Percentiles rank a stretch among this genome's conserved stretches.
These are phyloP conservation scores for Geotrichum candidum DNA, from an alignment of 1,139 yeast genomes.

Conservation along the genomic window DNA sequence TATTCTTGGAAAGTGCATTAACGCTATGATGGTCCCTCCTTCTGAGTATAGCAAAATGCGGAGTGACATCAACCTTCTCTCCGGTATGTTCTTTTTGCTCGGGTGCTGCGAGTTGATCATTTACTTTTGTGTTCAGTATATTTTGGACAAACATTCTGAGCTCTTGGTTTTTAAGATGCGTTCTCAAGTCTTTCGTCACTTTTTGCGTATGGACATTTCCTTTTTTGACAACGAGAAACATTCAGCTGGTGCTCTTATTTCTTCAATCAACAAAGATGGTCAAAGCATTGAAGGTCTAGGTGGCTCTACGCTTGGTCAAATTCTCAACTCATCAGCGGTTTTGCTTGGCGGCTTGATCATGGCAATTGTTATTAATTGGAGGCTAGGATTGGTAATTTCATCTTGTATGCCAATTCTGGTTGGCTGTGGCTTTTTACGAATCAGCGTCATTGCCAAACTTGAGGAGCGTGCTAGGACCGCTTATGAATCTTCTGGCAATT, in stretches of 20 bases:
- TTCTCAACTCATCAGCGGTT: slow-evolving; percentile 67
- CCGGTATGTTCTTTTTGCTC: slow-evolving; percentile 40
- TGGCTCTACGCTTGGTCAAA: slow-evolving; percentile 80
- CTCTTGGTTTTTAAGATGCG: slow-evolving; percentile 33
- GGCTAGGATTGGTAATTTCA: slow-evolving; percentile 60
- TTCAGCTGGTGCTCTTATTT: slow-evolving; percentile 69
- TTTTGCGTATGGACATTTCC: slow-evolving; percentile 69
- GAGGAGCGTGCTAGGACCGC: slow-evolving; percentile 43
- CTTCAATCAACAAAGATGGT: slow-evolving; percentile 77
- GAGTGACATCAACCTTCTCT: slow-evolving; percentile 32
- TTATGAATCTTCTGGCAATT: slow-evolving; percentile 36
- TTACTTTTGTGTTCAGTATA: background rate
- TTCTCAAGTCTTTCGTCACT: slow-evolving; percentile 31
- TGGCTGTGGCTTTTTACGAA: slow-evolving; percentile 71
- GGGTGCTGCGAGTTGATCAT: slow-evolving; percentile 23
- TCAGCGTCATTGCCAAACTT: slow-evolving; percentile 71
- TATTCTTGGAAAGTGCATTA: slow-evolving; percentile 36
- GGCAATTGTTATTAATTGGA: slow-evolving; percentile 61
- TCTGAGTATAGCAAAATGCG: slow-evolving; percentile 35
- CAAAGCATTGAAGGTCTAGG: slow-evolving; percentile 78
- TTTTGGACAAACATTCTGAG: slow-evolving; percentile 16
- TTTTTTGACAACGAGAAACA: slow-evolving; percentile 69
- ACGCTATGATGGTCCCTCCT: slow-evolving; percentile 36
- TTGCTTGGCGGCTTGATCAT: slow-evolving; percentile 68
- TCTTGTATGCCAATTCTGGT: slow-evolving; percentile 57